Conservation (phyloP, 805 yeast species). For the Isabelozyma heimii region DNA sequence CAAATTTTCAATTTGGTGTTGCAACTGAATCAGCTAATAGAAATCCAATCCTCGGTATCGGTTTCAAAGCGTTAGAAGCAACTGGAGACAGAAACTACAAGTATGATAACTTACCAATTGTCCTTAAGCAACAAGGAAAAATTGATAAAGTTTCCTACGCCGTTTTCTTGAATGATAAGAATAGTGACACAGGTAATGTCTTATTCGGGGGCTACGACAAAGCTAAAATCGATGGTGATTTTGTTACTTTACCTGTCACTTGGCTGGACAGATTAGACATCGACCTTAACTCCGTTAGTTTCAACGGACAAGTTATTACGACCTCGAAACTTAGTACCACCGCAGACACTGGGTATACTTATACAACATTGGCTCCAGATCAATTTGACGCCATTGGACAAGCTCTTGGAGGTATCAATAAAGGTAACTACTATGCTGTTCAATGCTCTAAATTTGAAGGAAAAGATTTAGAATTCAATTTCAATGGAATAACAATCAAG, state of each 20-base stretch:
- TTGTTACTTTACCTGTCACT: neutral
- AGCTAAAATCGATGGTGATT: constrained; percentile 11
- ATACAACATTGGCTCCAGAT: neutral
- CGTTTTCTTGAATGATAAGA: constrained; percentile 25
- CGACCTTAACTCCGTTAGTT: constrained; percentile 38
- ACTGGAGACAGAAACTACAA: neutral
- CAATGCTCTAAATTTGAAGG: neutral
- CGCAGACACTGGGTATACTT: constrained; percentile 3
- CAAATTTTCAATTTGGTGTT: constrained; percentile 9
- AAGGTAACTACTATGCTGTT: neutral
- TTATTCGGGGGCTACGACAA: constrained; percentile 27
- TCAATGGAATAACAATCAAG: constrained; percentile 4
- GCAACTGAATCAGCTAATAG: constrained; percentile 2
- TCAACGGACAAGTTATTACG: constrained; percentile 9
- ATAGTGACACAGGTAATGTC: constrained; percentile 20
- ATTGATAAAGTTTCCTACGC: constrained; percentile 35
- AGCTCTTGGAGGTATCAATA: neutral
- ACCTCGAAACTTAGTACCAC: constrained; percentile 4
- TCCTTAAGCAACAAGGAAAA: constrained; percentile 30
- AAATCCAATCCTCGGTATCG: constrained; percentile 23
- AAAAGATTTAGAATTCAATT: constrained; percentile 1
- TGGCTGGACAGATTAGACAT: constrained; percentile 43
- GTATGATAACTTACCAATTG: constrained; percentile 34
- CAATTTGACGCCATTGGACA: neutral
- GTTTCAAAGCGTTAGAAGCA: constrained; percentile 4